Percentiles rank a stretch among this genome's conserved stretches.
phyloP scores from a whole-genome alignment of 495 filamentous ascomycete genomes.

The Penicillium herquei region DNA sequence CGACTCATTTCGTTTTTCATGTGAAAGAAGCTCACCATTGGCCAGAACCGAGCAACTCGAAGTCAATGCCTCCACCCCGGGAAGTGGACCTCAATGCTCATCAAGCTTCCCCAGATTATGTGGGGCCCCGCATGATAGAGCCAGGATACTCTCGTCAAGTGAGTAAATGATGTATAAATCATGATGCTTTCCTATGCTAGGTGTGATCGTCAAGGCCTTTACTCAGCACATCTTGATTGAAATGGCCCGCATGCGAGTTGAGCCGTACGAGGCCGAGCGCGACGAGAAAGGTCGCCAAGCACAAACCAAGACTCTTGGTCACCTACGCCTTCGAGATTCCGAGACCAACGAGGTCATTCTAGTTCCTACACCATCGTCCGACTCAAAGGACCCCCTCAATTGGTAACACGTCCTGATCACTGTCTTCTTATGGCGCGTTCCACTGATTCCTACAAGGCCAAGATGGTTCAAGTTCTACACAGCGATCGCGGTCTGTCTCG shows the following conservation, averaged over 20 bases:
- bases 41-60: neutral
- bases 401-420: conserved; percentile 15
- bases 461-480: conserved; percentile 48
- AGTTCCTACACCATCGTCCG: conserved; percentile 24
- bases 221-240: too few species aligned
- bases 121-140: conserved; percentile 2
- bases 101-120: conserved; percentile 9
- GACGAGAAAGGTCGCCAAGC: neutral
- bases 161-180: neutral
- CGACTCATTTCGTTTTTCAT: neutral
- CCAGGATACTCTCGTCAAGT: neutral
- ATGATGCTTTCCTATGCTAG: neutral
- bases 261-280: neutral
- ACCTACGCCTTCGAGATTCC: conserved; percentile 46
- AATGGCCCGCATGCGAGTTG: neutral
- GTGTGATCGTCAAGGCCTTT: neutral
- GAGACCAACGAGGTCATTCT: conserved; percentile 41
- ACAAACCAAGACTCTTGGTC: conserved; percentile 32
- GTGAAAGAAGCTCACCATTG: neutral
- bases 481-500: conserved; percentile 45
- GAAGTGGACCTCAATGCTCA: conserved; percentile 7
- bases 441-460: conserved; percentile 32
- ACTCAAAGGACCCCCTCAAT: conserved; percentile 34
- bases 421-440: conserved; percentile 26
- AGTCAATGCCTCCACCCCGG: conserved; percentile 1